Percentiles rank a stretch among this genome's conserved stretches.
phyloP scores from a whole-genome alignment of 1,139 yeast genomes.

The Nakaseomyces bracarensis region DNA sequence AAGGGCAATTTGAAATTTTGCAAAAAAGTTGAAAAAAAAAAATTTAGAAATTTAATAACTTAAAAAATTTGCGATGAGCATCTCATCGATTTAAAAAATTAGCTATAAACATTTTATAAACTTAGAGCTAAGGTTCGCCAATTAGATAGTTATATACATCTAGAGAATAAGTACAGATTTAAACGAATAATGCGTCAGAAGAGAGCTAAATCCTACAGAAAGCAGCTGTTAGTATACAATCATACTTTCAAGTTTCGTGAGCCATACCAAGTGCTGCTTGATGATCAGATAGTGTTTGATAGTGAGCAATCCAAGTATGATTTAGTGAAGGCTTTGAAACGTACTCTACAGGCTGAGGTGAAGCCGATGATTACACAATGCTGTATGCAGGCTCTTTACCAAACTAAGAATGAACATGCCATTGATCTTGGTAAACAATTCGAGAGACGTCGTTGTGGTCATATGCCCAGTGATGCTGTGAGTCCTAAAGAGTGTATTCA shows the following conservation, averaged over 20 bases:
- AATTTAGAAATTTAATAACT: neutral
- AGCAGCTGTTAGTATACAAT: constrained; percentile 77
- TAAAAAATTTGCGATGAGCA: constrained; percentile 1
- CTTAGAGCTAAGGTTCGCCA: too few species aligned
- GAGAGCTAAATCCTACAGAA: constrained; percentile 87
- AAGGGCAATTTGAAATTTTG: too few species aligned
- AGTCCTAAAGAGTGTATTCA: constrained; percentile 70
- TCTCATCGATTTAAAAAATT: neutral
- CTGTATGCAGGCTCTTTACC: constrained; percentile 79
- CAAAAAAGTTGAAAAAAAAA: neutral
- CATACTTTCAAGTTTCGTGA: constrained; percentile 87
- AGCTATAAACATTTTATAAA: too few species aligned
- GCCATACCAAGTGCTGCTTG: constrained; percentile 85
- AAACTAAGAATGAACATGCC: constrained; percentile 60
- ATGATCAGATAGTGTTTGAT: constrained; percentile 63
- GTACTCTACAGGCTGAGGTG: constrained; percentile 77
- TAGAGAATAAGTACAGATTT: neutral
- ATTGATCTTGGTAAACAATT: constrained; percentile 71
- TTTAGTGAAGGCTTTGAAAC: constrained; percentile 61
- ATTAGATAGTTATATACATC: too few species aligned
- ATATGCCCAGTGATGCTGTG: constrained; percentile 51
- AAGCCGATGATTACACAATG: constrained; percentile 97
- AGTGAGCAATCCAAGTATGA: constrained; percentile 64
- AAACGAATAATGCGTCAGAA: constrained; percentile 73
- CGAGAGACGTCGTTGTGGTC: constrained; percentile 71